Evolutionary conservation across 1,284 basidiomycete genomes (phyloP).

Genomic region (Amylostereum areolatum): DNA sequence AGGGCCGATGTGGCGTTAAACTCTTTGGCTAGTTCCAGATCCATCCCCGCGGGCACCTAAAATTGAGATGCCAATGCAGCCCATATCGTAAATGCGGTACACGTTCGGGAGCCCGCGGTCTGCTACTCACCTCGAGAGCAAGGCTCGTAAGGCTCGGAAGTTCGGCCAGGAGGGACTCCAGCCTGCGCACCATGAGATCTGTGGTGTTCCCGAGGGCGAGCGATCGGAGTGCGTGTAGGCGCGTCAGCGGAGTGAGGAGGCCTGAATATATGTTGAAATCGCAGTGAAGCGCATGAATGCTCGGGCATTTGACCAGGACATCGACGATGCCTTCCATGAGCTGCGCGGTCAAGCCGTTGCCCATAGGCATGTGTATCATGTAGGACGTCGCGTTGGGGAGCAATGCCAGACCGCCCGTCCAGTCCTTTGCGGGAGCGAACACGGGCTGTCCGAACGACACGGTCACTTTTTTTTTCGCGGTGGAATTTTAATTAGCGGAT

Average conservation of each 20-base stretch:
- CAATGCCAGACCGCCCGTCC: too few relatives aligned
- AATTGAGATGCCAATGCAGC: neutral
- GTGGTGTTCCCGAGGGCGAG: neutral
- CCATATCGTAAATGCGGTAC: neutral
- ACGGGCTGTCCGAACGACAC: too few relatives aligned
- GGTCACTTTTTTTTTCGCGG: too few relatives aligned
- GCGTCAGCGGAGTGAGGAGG: neutral
- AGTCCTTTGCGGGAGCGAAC: too few relatives aligned
- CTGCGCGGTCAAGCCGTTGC: too few relatives aligned
- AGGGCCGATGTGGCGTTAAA: neutral
- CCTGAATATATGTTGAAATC: neutral
- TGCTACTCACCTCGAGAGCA: neutral
- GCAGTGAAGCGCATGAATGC: too few relatives aligned
- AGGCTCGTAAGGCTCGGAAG: neutral
- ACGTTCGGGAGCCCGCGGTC: neutral
- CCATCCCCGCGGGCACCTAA: neutral
- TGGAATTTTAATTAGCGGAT: too few relatives aligned
- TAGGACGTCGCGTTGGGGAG: too few relatives aligned
- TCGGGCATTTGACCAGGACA: too few relatives aligned
- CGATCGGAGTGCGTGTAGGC: neutral
- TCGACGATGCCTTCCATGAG: too few relatives aligned
- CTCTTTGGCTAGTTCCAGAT: neutral
- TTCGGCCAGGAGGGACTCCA: neutral
- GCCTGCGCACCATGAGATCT: neutral
- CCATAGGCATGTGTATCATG: too few relatives aligned